Conservation (phyloP, 73 alveolate species). For the Tetrahymena elliotti region DNA sequence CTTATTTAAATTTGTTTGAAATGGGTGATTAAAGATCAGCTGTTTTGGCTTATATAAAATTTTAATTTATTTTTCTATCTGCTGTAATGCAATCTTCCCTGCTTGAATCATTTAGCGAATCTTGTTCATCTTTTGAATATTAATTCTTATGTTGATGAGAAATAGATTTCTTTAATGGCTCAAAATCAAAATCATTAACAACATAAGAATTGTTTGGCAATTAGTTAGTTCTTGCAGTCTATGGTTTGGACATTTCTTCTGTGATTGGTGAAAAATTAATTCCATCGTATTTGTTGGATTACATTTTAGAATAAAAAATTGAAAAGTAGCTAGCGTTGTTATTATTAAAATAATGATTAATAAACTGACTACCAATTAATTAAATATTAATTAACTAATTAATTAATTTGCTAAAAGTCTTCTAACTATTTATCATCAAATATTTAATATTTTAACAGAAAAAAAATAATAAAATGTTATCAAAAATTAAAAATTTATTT, state of each 20-base stretch:
- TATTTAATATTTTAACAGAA: background rate
- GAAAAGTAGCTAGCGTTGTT: background rate
- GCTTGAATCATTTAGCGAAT: background rate
- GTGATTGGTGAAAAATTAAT: background rate
- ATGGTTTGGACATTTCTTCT: background rate
- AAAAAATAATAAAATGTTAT: too few relatives aligned
- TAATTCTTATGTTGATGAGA: too few relatives aligned
- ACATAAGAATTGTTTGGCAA: background rate
- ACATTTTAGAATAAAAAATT: background rate
- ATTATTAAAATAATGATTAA: background rate
- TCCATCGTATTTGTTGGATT: background rate
- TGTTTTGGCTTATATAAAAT: background rate
- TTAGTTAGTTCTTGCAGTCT: background rate
- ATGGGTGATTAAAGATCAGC: background rate
- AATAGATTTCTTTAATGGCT: background rate
- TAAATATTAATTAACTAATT: too few relatives aligned
- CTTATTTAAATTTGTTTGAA: background rate
- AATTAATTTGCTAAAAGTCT: background rate
- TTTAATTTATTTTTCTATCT: background rate
- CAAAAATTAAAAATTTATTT: too few relatives aligned
- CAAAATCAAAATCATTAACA: background rate
- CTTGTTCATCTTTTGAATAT: background rate
- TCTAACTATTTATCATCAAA: background rate
- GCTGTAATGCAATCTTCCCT: background rate
- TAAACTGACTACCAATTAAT: background rate